Conservation (phyloP, 2,329 filamentous ascomycete species). For the Rutstroemia sydowiana region DNA sequence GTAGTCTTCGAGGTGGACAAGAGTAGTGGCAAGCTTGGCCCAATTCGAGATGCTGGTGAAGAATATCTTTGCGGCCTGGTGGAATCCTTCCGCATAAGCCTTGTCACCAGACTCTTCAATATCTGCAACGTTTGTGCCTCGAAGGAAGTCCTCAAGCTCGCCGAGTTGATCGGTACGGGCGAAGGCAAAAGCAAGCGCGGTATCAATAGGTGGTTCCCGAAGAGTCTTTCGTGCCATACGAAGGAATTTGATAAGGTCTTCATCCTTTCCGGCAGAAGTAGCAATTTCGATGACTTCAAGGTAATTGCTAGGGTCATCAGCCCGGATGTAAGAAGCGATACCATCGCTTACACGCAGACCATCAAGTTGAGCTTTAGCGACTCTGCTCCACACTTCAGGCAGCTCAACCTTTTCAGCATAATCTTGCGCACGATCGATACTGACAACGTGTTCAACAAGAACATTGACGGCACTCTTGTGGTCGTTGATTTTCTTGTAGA, state of each 20-base stretch:
- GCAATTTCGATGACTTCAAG: slow-evolving; percentile 93
- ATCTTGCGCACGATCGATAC: slow-evolving; percentile 92
- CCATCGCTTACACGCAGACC: slow-evolving; percentile 86
- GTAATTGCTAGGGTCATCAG: slow-evolving; percentile 87
- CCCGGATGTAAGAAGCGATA: slow-evolving; percentile 96
- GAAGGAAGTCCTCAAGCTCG: slow-evolving; percentile 94
- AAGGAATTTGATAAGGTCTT: slow-evolving; percentile 92
- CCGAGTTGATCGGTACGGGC: slow-evolving; percentile 84
- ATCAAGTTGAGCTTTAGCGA: slow-evolving; percentile 95
- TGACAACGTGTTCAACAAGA: slow-evolving; percentile 91
- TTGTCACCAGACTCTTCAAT: slow-evolving; percentile 97
- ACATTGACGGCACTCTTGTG: slow-evolving; percentile 83
- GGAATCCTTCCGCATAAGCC: slow-evolving; percentile 88
- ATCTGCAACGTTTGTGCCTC: slow-evolving; percentile 87
- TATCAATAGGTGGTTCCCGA: slow-evolving; percentile 89
- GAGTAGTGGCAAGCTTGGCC: slow-evolving; percentile 95
- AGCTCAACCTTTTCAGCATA: slow-evolving; percentile 92
- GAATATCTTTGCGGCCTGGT: slow-evolving; percentile 98
- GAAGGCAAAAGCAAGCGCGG: slow-evolving; percentile 86
- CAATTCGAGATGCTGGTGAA: slow-evolving; percentile 98
- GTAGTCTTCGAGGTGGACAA: slow-evolving; percentile 96
- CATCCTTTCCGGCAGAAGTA: slow-evolving; percentile 92
- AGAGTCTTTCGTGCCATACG: slow-evolving; percentile 97
- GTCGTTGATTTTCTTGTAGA: slow-evolving; percentile 96
- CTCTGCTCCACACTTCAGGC: slow-evolving; percentile 95